Conservation (phyloP, 306 rosid species). For the Dryas alaskensis region DNA sequence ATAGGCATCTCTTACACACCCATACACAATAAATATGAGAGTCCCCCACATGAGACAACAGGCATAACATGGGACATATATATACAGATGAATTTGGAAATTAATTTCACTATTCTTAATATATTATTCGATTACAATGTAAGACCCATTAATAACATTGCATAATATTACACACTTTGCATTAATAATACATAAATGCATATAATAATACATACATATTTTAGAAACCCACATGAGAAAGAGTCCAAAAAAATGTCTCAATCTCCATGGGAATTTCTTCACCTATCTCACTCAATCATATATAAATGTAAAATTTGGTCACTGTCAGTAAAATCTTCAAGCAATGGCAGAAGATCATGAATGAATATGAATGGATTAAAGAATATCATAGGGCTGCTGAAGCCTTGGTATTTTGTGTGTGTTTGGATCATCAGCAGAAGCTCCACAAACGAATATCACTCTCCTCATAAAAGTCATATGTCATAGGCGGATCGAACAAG, state of each 20-base stretch:
- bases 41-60: conserved; percentile 19
- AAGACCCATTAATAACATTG: conserved; percentile 27
- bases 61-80: conserved; percentile 9
- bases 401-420: too few species aligned
- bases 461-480: conserved; percentile 70
- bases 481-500: conserved; percentile 51
- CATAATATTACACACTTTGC: conserved; percentile 28
- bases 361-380: conserved; percentile 41
- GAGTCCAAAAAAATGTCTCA: conserved; percentile 42
- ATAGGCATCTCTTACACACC: conserved; percentile 43
- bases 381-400: neutral
- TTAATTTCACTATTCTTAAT: conserved; percentile 7
- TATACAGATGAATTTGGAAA: neutral
- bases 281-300: neutral
- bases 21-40: conserved; percentile 25
- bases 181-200: conserved; percentile 31
- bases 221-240: conserved; percentile 38
- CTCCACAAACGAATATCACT: conserved; percentile 79
- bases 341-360: conserved; percentile 27
- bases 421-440: conserved; percentile 53
- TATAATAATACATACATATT: conserved; percentile 16
- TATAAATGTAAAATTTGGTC: conserved; percentile 27
- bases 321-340: conserved; percentile 50
- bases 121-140: conserved; percentile 21
- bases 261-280: conserved; percentile 36